Percentiles rank a stretch among this genome's conserved stretches.
These are phyloP conservation scores for Huntiella omanensis DNA, from an alignment of 2,329 filamentous ascomycete species.

Conservation along the genomic window DNA sequence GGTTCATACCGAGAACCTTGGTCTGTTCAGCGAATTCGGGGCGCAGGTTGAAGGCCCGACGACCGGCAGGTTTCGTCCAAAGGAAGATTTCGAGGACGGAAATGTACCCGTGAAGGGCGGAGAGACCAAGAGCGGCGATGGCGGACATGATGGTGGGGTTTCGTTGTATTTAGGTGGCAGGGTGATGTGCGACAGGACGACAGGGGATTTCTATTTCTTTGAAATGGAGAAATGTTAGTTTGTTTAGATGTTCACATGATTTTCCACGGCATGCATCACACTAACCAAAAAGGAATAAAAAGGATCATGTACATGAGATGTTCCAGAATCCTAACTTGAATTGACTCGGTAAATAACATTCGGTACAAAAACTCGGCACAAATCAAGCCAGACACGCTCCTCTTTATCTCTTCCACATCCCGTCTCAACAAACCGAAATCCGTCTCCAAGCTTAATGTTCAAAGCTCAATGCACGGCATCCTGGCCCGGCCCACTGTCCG, in stretches of 20 bases:
- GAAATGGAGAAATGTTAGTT: background rate
- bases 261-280: too few species aligned
- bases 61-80: constrained; percentile 28
- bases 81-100: constrained; percentile 30
- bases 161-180: too few species aligned
- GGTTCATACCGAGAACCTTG: constrained; percentile 27
- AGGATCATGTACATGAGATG: background rate
- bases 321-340: background rate
- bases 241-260: too few species aligned
- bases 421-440: too few species aligned
- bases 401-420: too few species aligned
- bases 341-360: too few species aligned
- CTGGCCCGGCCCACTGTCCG: too few species aligned
- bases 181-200: too few species aligned
- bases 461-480: too few species aligned
- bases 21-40: constrained; percentile 28
- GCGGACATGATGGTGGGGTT: constrained; percentile 17
- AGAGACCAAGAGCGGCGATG: constrained; percentile 21
- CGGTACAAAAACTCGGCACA: too few species aligned
- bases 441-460: too few species aligned
- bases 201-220: background rate
- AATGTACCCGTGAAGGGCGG: constrained; percentile 29
- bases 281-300: background rate
- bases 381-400: too few species aligned
- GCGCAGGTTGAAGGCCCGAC: constrained; percentile 24